These are phyloP conservation scores for Friedmanniomyces endolithicus DNA, from an alignment of 495 filamentous ascomycete species.

Conservation along the genomic window DNA sequence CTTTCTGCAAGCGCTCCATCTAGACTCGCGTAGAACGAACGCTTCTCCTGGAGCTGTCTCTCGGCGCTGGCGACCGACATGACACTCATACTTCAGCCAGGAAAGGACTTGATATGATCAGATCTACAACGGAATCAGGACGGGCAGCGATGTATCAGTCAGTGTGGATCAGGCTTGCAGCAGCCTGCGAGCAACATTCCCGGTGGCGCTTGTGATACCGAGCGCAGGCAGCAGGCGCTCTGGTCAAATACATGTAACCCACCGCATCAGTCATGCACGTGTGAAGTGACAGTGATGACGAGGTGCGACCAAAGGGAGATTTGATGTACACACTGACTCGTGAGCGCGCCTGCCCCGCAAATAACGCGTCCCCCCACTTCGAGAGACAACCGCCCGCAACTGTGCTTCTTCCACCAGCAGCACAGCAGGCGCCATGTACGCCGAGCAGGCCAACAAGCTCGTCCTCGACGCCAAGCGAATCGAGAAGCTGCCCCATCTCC, in stretches of 20 bases:
- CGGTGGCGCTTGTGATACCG: background rate
- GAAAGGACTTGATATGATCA: background rate
- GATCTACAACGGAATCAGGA: background rate
- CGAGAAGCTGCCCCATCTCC: constrained; percentile 73
- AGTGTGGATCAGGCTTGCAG: background rate
- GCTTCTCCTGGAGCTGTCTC: constrained; percentile 2
- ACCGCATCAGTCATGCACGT: background rate
- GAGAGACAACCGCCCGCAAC: too few species aligned
- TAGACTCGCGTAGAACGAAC: constrained; percentile 1
- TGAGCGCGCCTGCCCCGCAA: background rate
- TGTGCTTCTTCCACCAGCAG: too few species aligned
- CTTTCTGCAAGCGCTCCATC: constrained; percentile 5
- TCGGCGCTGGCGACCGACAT: background rate
- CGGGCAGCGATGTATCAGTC: background rate
- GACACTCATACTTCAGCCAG: background rate
- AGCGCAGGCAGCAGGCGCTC: background rate
- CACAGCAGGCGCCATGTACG: constrained; percentile 58
- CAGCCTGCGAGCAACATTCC: background rate
- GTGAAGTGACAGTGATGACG: background rate
- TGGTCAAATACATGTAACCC: background rate
- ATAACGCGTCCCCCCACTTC: background rate
- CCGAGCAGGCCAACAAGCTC: constrained; percentile 73
- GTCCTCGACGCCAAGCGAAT: constrained; percentile 75
- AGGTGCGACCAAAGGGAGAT: background rate
- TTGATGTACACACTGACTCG: background rate